Base-by-base conservation (phyloP, 164 flowering plant genomes). In the Berberis thunbergii region DNA sequence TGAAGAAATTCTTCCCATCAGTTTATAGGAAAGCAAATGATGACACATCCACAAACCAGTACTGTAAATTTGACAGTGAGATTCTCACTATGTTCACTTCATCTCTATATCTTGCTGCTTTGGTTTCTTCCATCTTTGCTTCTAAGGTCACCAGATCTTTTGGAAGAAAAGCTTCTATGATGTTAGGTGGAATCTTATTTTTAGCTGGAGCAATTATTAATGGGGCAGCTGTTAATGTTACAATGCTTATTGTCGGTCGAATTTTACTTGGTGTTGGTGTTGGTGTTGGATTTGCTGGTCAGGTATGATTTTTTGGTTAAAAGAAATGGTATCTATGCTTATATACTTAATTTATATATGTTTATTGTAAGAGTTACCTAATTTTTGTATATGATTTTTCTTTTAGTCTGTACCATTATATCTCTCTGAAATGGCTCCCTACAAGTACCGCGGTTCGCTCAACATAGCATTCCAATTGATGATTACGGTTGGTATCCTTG, bases 271-370 rank as follows among this genome's bases (percentile, higher is more conserved):
- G 81, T 45, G 11, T 77, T 43, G 81, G 81, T 45, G 11, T 77
- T 43, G 79, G 79, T 12, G 75, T 73, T 40, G 80, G 80, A 11
- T 74, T 77, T 9, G 66, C 80, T 43, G 73, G 48, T 68, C 81
- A 78, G 78, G 81, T 75, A 53, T 8, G 1, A 66, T 49, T 11
- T 13, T 40, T 59, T 58, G 11, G 2, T 26, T 26, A 26, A 26
- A 26, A 26, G 26, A 26, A 26, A 26, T 26, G 26, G 26, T 26
- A 26, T 26, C 26, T 26, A 26, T 26, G 26, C 26, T 26, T 26
- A 26, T 26, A 26, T 26, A 26, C 26, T 26, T 26, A 26, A 26
- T 26, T 26, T 26, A 26, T 26, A 26, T 26, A 26, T 26, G 26
- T 26, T 26, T 26, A 26, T 26, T 26, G 26, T 26, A 26, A 26